Conservation (phyloP, 768 basidiomycete species). For the Nevesoporus exiguus region DNA sequence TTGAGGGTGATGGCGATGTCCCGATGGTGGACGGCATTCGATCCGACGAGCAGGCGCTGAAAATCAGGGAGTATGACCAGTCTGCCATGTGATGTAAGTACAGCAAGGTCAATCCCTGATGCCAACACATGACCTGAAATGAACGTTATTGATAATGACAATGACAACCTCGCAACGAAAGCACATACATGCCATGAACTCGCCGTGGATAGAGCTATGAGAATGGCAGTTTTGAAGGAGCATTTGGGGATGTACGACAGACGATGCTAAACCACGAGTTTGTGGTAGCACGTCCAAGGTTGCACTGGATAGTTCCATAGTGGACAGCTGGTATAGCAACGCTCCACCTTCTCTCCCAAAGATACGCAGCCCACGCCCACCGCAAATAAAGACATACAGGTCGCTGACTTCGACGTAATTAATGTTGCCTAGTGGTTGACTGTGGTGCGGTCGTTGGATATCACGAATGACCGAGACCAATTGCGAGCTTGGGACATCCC, state of each 20-base stretch:
- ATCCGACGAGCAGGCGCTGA: constrained; percentile 22
- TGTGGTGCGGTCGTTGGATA: constrained; percentile 14
- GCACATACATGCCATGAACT: constrained; percentile 30
- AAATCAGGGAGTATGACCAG: constrained; percentile 29
- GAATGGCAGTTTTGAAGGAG: constrained; percentile 13
- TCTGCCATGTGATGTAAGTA: constrained; percentile 25
- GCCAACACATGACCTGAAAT: constrained; percentile 42
- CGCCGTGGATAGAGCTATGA: background rate
- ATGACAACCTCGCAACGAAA: background rate
- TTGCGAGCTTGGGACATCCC: constrained; percentile 54
- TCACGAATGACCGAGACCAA: constrained; percentile 40
- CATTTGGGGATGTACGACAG: constrained; percentile 21
- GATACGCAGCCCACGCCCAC: constrained; percentile 44
- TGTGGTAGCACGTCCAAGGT: constrained; percentile 33
- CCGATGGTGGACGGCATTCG: constrained; percentile 38
- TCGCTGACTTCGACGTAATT: constrained; percentile 65
- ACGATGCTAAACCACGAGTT: constrained; percentile 1
- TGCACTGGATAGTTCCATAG: constrained; percentile 34
- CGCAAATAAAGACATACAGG: constrained; percentile 59
- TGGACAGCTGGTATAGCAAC: constrained; percentile 42
- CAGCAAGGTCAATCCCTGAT: constrained; percentile 40
- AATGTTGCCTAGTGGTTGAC: constrained; percentile 36
- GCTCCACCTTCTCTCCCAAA: constrained; percentile 49
- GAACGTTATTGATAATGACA: constrained; percentile 3
- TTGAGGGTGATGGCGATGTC: constrained; percentile 30